Base-by-base conservation (phyloP, 441 rosid genomes). In the Populus hybrid region DNA sequence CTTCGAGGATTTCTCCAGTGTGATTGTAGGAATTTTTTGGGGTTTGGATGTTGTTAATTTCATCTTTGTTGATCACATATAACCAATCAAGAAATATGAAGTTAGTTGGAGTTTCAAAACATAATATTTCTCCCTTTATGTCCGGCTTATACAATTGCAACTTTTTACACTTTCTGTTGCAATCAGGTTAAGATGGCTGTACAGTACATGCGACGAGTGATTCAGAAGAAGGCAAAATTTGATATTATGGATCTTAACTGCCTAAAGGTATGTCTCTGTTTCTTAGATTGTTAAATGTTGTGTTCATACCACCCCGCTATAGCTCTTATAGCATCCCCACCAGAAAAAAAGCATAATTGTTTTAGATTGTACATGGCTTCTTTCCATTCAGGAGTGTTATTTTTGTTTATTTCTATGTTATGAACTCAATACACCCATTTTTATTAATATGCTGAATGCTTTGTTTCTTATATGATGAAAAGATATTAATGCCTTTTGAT, bases 241-340 rank as follows among this genome's bases (percentile, higher is more conserved):
- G 92, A 95, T 82, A 95, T 95, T 63, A 93, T 93, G 99, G 90
- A 88, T 86, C 97, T 93, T 77, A 90, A 91, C 82, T 89, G 95
- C 85, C 88, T 91, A 76, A 94, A 93, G 98, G 98, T 95, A 81
- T 81, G 83, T 80, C 20, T 68, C n/a, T 46, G 30, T 63, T 72
- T 65, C 23, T 68, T 54, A 76, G 76, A 66, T 67, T 42, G 12
- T 73, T 73, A 61, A 35, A 74, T 74, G 42, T 76, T 72, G 66
- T 42, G 63, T 67, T 73, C 2, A 63, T 28, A 77, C 64, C 57
- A 10, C 10, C 34, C 2, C 23, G 7, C 10, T 21, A 40, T 23
- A 2, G 57, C 0, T 40, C 46, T 70, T 38, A 20, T n/a, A 70
- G 8, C 0, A 38, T 0, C 14, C 57, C n/a, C 12, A 3, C 66